Base-by-base conservation (phyloP, 257 asterid species). In the Ilex aquifolium region DNA sequence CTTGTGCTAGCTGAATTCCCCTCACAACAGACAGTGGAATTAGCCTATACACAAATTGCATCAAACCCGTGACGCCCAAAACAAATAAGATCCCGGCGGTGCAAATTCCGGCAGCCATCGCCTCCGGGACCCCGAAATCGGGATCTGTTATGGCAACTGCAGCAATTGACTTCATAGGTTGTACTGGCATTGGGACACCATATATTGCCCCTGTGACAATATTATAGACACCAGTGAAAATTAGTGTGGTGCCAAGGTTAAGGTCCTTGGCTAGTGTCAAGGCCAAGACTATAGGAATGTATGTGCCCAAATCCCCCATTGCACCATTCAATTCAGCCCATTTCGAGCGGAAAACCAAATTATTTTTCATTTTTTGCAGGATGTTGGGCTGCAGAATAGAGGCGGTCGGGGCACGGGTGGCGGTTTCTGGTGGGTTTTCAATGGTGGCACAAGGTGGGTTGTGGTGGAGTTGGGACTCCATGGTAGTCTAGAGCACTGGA, bases 81-180 rank as follows among this genome's bases (percentile, higher is more conserved):
- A 84, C 13, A 46, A 86, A 65, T 27, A 89, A 48, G 42, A 80
- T 79, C 46, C 73, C 93, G 8, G 70, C 85, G 15, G 93, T 86
- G 79, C 83, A 82, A 61, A 89, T 84, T 27, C 96, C 95, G 11
- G 94, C 84, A 6, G 96, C 91, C 96, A 86, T 89, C 2, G 81
- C 80, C 76, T 89, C 96, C 3, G 95, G 86, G 59, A 89, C 73
- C 46, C 80, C 80, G 61, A 89, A 89, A 54, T 50, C 55, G 0
- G 86, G 84, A 48, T 69, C 61, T 32, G 93, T 74, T 51, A 86
- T 79, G 51, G 96, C 95, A 6, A 65, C 95, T 8, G 95, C 97
- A n/a, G 95, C 90, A 4, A 87, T 87, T 6, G 95, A 85, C 57
- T 87, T 87, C 95, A 87, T 85, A 13, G 95, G 95, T 80, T 87